These are phyloP conservation scores for Coemansia sp. DNA, from an alignment of 192 early-diverging fungal genomes.

Conservation along the genomic window DNA sequence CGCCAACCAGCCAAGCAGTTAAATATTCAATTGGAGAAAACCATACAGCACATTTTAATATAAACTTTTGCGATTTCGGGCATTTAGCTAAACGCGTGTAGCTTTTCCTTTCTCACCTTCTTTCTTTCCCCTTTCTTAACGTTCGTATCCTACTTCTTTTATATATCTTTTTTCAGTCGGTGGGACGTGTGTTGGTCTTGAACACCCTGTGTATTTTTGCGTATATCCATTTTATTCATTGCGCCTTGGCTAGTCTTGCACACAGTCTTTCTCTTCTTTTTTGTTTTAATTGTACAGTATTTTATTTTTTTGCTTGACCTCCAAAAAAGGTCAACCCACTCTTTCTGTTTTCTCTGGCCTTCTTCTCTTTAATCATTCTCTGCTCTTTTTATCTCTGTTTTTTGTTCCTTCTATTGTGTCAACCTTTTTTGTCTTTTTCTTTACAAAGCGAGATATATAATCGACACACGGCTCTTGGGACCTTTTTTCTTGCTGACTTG, in stretches of 20 bases:
- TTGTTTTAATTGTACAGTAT: constrained; percentile 9
- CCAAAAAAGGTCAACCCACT: constrained; percentile 2
- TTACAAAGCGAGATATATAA: neutral
- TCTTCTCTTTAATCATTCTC: constrained; percentile 15
- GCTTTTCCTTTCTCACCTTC: constrained; percentile 1
- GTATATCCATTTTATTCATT: constrained; percentile 6
- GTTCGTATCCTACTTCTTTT: neutral
- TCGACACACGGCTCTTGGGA: neutral
- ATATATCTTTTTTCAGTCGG: neutral
- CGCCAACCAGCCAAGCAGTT: neutral
- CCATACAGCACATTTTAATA: neutral
- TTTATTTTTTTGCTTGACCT: constrained; percentile 3
- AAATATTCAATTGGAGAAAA: constrained; percentile 4
- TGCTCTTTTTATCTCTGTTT: constrained; percentile 9
- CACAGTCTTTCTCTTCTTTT: constrained; percentile 2
- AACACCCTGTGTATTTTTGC: neutral
- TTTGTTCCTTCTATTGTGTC: neutral
- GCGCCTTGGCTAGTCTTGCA: neutral
- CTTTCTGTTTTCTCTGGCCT: neutral
- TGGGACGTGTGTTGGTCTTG: constrained; percentile 2
- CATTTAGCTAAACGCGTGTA: neutral
- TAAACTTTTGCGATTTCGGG: constrained; percentile 5
- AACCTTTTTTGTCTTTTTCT: neutral
- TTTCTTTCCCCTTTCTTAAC: neutral
- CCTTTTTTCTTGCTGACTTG: neutral